Evolutionary conservation across 2,329 filamentous ascomycete genomes (phyloP).

Genomic region (Phaeosphaeria sp.): DNA sequence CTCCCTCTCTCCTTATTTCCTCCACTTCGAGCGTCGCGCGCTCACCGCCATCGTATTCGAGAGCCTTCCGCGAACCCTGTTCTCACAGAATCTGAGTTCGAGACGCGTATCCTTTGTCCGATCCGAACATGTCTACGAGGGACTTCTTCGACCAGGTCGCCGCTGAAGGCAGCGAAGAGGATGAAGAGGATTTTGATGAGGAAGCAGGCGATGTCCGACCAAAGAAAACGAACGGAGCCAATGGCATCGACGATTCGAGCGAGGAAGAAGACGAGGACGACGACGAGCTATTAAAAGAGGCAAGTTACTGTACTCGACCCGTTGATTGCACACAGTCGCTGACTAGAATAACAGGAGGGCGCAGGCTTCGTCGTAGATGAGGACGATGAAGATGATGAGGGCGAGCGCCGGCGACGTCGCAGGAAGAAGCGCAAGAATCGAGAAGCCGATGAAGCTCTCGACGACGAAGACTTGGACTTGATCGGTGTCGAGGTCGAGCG

Average conservation of each 20-base stretch:
- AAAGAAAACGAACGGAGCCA: conserved; percentile 37
- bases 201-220: conserved; percentile 28
- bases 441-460: conserved; percentile 83
- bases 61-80: conserved; percentile 17
- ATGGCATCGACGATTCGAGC: conserved; percentile 46
- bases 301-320: conserved; percentile 18
- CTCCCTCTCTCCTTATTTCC: conserved; percentile 1
- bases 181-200: conserved; percentile 49
- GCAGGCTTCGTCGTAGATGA: conserved; percentile 98
- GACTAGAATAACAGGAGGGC: conserved; percentile 67
- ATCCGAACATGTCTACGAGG: conserved; percentile 46
- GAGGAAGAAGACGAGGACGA: conserved; percentile 52
- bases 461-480: conserved; percentile 94
- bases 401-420: conserved; percentile 65
- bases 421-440: conserved; percentile 77
- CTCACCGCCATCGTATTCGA: conserved; percentile 21
- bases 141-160: conserved; percentile 84
- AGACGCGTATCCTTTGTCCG: conserved; percentile 38
- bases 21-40: conserved; percentile 16
- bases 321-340: conserved; percentile 11
- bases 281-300: conserved; percentile 42
- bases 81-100: conserved; percentile 12
- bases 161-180: conserved; percentile 72
- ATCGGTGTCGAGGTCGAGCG: conserved; percentile 83
- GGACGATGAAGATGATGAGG: conserved; percentile 74